These are phyloP conservation scores for Pseudogymnoascus sp. DNA, from an alignment of 2,329 filamentous ascomycete genomes.

Conservation along the genomic window DNA sequence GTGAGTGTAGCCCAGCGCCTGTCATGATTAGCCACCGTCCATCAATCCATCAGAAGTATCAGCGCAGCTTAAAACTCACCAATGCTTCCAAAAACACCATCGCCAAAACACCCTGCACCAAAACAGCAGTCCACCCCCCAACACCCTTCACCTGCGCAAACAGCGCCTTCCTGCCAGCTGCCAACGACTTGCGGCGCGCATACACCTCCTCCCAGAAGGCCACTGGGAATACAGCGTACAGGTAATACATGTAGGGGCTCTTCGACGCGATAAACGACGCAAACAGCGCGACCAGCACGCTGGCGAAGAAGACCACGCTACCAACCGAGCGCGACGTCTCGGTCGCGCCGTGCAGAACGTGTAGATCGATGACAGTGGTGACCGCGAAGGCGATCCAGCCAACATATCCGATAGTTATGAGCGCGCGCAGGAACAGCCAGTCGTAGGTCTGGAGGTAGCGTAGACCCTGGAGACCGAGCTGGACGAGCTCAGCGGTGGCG, in stretches of 20 bases:
- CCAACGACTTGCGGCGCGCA: conserved; percentile 61
- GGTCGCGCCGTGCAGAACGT: conserved; percentile 67
- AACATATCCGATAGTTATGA: conserved; percentile 84
- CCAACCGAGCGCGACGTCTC: conserved; percentile 52
- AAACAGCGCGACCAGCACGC: conserved; percentile 65
- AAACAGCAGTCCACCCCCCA: conserved; percentile 47
- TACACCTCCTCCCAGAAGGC: conserved; percentile 96
- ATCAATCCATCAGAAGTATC: neutral
- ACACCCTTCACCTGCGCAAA: conserved; percentile 59
- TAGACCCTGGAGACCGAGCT: conserved; percentile 69
- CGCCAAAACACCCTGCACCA: conserved; percentile 57
- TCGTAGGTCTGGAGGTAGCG: conserved; percentile 97
- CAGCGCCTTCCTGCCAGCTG: conserved; percentile 56
- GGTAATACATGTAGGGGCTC: conserved; percentile 78
- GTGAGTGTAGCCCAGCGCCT: conserved; percentile 89
- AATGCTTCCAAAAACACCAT: conserved; percentile 70
- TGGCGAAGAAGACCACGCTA: conserved; percentile 61
- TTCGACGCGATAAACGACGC: conserved; percentile 71
- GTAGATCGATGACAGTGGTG: conserved; percentile 78
- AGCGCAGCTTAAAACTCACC: conserved; percentile 36
- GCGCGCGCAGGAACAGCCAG: conserved; percentile 85
- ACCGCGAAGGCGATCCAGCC: conserved; percentile 93
- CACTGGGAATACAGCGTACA: conserved; percentile 84
- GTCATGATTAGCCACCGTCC: conserved; percentile 14
- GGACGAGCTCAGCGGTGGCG: conserved; percentile 67